A percentile compares a stretch with the other conserved stretches of the same genome.
Conservation (phyloP, 208 protist genomes). For the Trypanosoma avium region DNA sequence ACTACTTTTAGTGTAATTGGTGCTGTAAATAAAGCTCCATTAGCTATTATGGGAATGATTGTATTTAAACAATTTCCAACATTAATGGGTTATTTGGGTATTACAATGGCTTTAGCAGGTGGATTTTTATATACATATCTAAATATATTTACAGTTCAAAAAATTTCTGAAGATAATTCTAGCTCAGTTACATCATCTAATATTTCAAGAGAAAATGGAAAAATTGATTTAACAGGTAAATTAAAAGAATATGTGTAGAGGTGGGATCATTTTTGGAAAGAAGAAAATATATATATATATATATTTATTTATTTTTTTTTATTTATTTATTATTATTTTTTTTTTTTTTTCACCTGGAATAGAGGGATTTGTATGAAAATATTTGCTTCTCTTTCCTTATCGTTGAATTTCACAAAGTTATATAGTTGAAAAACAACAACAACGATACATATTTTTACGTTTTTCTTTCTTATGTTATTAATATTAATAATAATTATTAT, state of each 20-base stretch:
- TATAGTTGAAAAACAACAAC: too few species aligned
- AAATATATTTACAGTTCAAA: constrained; percentile 34
- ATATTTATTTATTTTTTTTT: not conserved
- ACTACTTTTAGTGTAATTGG: constrained; percentile 90
- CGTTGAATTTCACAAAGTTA: too few species aligned
- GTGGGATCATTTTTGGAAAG: not conserved
- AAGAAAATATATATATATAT: not conserved
- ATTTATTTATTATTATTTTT: not conserved
- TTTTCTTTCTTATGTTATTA: too few species aligned
- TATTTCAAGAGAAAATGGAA: not conserved
- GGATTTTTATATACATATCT: constrained; percentile 78
- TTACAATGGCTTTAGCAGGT: constrained; percentile 63
- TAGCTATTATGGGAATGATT: constrained; percentile 81
- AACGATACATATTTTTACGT: too few species aligned
- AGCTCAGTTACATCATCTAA: not conserved
- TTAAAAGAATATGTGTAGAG: constrained; percentile 6
- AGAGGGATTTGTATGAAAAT: too few species aligned
- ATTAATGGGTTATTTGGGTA: constrained; percentile 60
- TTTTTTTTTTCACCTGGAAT: not conserved
- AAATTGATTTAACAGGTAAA: not conserved
- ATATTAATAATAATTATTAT: too few species aligned
- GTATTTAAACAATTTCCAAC: constrained; percentile 84
- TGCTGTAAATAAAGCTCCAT: constrained; percentile 82
- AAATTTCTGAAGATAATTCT: constrained; percentile 5
- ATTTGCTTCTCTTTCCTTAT: too few species aligned